A percentile compares a stretch with the other conserved stretches of the same genome.
phyloP scores from a whole-genome alignment of 129 eudicot species.

The Daucus carota region DNA sequence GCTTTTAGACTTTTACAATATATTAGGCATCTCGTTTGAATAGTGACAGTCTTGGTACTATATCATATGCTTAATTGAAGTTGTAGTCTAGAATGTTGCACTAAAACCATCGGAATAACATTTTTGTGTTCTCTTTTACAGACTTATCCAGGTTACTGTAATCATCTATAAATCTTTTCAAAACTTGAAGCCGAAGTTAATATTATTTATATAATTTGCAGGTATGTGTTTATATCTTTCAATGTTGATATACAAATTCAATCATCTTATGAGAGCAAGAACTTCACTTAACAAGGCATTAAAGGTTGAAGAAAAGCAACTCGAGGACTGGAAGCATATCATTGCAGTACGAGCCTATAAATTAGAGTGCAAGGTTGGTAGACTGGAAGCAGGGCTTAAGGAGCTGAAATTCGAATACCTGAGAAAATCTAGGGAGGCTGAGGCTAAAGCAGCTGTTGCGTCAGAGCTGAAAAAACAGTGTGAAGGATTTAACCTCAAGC shows the following conservation, averaged over 20 bases:
- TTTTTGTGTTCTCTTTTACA: neutral
- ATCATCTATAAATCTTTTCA: neutral
- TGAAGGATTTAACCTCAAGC: conserved; percentile 18
- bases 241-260: conserved; percentile 23
- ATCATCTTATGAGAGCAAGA: conserved; percentile 12
- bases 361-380: conserved; percentile 7
- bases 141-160: neutral
- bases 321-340: conserved; percentile 3
- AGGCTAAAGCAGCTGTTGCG: neutral
- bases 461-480: conserved; percentile 17
- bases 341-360: conserved; percentile 8
- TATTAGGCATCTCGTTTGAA: neutral
- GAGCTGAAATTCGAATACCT: conserved; percentile 19
- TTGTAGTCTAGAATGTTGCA: neutral
- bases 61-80: neutral
- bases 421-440: conserved; percentile 11
- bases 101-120: neutral
- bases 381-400: conserved; percentile 14
- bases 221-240: conserved; percentile 25
- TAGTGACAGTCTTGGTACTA: neutral
- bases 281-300: conserved; percentile 16
- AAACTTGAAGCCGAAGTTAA: neutral
- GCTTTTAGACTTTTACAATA: no score
- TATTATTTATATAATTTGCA: conserved; percentile 1
- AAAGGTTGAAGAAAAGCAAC: conserved; percentile 14